Base-by-base conservation (phyloP, 2,329 filamentous ascomycete genomes). In the Teratosphaeria zuluensis region DNA sequence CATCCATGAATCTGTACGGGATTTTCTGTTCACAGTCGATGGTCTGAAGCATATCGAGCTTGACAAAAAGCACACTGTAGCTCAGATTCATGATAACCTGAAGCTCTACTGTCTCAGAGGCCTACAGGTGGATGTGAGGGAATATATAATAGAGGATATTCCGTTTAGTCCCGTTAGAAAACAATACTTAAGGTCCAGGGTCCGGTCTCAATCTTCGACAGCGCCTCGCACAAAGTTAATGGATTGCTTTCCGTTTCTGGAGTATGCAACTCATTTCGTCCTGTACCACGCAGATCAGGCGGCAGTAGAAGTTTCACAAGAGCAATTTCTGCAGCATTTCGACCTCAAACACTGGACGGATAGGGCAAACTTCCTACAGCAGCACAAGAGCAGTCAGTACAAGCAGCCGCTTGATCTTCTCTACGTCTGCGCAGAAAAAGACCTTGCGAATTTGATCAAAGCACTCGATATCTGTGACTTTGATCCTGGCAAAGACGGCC, bases 1-100 rank as follows among this genome's bases (percentile, higher is more conserved):
- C 64, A 81, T 81, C 3, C 79, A 82, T 46, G 77, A 81, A 62
- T 80, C 79, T 0, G 77, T 81, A 0, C 65, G 73, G 0, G 78
- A 81, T 11, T 81, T 35, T 14, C 14, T 35, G 14, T 35, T 35
- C 14, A 77, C 53, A 6, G 71, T 73, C 1, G 59, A 65, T 0
- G 74, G 75, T 0, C 60, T 76, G 0, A 8, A 54, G 0, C 56
- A 67, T 0, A 16, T 77, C 0, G 73, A 69, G 68, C 66, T 69
- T n/a, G 54, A 59, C 1, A 7, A 63, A 14, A 35, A 14, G 9
- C 33, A 35, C 14, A 11, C 33, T 14, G 33, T 35, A 35, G 33
- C 33, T 35, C 33, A 35, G 14, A 14, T 35, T 14, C 53, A 16
- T 9, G 61, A 51, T 60, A 63, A 8, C 16, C 59, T 58, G 62